Evolutionary conservation across 1,139 yeast species (phyloP).

Genomic region (Magnusiomyces magnusii): DNA sequence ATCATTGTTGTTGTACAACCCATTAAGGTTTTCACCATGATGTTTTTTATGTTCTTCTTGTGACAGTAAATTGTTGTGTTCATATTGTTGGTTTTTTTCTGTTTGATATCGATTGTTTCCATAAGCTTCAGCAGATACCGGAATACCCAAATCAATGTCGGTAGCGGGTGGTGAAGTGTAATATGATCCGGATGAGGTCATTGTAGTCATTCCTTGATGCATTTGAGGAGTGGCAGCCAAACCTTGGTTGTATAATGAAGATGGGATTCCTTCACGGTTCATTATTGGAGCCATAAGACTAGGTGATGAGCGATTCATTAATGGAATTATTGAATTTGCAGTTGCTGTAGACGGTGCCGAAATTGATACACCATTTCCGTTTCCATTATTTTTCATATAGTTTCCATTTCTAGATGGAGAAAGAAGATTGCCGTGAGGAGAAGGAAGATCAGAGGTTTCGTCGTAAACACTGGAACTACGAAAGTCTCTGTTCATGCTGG

Average conservation of each 20-base stretch:
- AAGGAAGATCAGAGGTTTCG: neutral
- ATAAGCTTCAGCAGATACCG: neutral
- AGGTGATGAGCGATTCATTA: neutral
- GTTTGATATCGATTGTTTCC: neutral
- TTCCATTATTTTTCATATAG: too few relatives aligned
- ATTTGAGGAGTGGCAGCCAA: slow-evolving; percentile 10
- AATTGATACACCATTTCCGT: neutral
- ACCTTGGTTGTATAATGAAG: slow-evolving; percentile 14
- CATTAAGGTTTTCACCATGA: neutral
- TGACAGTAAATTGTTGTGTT: neutral
- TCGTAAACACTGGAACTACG: slow-evolving; percentile 2
- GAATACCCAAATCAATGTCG: neutral
- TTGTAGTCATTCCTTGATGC: neutral
- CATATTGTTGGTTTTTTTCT: neutral
- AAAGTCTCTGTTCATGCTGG: neutral
- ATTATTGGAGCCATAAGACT: neutral
- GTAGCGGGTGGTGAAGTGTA: neutral
- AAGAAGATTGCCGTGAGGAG: neutral
- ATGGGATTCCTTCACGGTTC: neutral
- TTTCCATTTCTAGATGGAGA: neutral
- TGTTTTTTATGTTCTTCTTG: neutral
- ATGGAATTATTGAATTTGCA: neutral
- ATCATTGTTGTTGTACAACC: neutral
- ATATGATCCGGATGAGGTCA: neutral
- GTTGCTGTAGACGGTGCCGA: neutral